phyloP scores from a whole-genome alignment of 1,284 basidiomycete species.

The Tylopilus sp. region DNA sequence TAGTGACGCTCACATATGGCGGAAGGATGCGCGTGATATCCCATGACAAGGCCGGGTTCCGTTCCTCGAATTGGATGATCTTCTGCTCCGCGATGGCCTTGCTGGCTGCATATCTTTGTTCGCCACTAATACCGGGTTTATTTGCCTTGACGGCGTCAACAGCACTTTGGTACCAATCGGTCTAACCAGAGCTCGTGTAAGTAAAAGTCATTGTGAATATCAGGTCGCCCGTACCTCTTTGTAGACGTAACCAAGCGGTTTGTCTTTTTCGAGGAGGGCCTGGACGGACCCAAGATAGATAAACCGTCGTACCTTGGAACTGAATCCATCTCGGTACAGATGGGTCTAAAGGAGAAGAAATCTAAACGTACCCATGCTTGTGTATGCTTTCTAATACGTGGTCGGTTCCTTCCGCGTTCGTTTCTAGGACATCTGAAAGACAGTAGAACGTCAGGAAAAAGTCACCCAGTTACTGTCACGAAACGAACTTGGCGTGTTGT shows the following conservation, averaged over 20 bases:
- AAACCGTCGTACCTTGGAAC: conserved; percentile 3
- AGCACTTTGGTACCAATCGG: conserved; percentile 13
- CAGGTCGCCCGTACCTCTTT: conserved; percentile 1
- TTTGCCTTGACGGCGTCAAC: conserved; percentile 8
- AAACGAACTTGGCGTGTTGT: not conserved
- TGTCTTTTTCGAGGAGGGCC: conserved; percentile 11
- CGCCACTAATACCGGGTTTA: conserved; percentile 5
- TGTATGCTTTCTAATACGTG: conserved; percentile 8
- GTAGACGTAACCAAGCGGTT: conserved; percentile 8
- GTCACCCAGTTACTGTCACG: no score
- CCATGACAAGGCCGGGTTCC: conserved; percentile 7
- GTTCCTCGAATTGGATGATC: conserved; percentile 4
- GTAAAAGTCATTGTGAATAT: not conserved
- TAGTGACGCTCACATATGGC: conserved; percentile 1
- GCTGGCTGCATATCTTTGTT: conserved; percentile 12
- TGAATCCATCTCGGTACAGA: not conserved
- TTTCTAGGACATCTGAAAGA: conserved; percentile 5
- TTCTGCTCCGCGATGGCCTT: conserved; percentile 11
- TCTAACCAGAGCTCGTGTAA: not conserved
- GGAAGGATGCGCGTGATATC: conserved; percentile 12
- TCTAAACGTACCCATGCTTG: conserved; percentile 5
- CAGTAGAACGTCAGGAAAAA: not conserved
- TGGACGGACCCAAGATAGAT: conserved; percentile 13
- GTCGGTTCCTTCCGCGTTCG: conserved; percentile 9
- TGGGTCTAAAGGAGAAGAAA: not conserved